Conservation (phyloP, 257 asterid genomes). For the Asclepias syriaca region DNA sequence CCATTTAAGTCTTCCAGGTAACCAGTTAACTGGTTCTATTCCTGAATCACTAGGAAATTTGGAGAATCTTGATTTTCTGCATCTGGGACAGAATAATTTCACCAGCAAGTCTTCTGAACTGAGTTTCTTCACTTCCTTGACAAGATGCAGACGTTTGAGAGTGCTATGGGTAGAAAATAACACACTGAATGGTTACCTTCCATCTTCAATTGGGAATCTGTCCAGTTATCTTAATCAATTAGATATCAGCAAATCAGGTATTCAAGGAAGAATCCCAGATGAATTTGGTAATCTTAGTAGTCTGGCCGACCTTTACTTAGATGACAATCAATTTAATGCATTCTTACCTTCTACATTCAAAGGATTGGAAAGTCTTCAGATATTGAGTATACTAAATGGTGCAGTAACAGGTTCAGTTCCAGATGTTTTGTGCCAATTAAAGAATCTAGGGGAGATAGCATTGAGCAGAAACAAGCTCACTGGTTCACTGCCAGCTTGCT, state of each 20-base stretch:
- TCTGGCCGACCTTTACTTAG: not conserved
- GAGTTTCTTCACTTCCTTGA: constrained; percentile 16
- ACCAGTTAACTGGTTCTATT: constrained; percentile 23
- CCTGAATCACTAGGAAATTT: constrained; percentile 26
- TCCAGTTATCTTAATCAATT: constrained; percentile 6
- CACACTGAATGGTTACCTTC: constrained; percentile 20
- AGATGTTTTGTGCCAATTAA: not conserved
- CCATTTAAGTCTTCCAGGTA: not conserved
- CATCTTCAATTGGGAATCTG: constrained; percentile 29
- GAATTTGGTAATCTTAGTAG: constrained; percentile 26
- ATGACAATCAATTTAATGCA: constrained; percentile 9
- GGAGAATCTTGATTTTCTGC: constrained; percentile 10
- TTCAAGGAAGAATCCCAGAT: constrained; percentile 24
- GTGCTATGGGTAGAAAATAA: not conserved
- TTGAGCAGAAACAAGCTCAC: not conserved
- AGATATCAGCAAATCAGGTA: not conserved
- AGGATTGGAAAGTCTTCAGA: not conserved
- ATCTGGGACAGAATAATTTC: constrained; percentile 15
- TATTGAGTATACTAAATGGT: not conserved
- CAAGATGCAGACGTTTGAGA: constrained; percentile 13
- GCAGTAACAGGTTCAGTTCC: not conserved
- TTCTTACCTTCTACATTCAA: constrained; percentile 9
- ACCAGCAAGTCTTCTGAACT: constrained; percentile 2
- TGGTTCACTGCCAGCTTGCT: not conserved
- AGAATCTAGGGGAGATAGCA: not conserved